These are phyloP conservation scores for Solanum verrucosum DNA, from an alignment of 257 asterid genomes.

Conservation along the genomic window DNA sequence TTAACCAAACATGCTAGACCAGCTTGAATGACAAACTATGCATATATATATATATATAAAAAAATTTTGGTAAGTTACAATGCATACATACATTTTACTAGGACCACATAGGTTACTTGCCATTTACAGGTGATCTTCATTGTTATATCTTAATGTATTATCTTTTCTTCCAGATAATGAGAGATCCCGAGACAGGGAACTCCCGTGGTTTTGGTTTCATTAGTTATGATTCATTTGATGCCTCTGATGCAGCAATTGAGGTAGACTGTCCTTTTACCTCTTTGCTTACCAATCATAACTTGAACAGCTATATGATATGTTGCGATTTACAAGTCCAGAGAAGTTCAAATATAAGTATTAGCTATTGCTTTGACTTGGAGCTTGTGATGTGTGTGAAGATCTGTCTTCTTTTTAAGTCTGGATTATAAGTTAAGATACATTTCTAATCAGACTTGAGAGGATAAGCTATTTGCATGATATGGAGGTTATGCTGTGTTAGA, in stretches of 20 bases:
- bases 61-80: not conserved
- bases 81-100: not conserved
- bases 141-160: not conserved
- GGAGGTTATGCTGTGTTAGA: not conserved
- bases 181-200: constrained; percentile 96
- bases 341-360: not conserved
- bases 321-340: not conserved
- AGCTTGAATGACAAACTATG: not conserved
- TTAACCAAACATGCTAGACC: not conserved
- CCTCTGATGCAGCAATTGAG: constrained; percentile 95
- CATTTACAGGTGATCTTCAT: not conserved
- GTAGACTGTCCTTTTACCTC: constrained; percentile 11
- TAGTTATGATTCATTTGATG: constrained; percentile 90
- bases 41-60: not conserved
- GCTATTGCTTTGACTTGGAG: not conserved
- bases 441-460: not conserved
- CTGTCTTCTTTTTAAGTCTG: not conserved
- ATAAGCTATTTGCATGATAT: not conserved
- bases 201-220: constrained; percentile 95
- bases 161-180: constrained; percentile 63
- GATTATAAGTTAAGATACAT: not conserved
- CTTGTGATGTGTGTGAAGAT: not conserved
- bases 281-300: not conserved
- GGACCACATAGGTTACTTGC: not conserved
- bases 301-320: not conserved